These are phyloP conservation scores for Saksenaea oblongispora DNA, from an alignment of 371 early-diverging fungal species.

Conservation along the genomic window DNA sequence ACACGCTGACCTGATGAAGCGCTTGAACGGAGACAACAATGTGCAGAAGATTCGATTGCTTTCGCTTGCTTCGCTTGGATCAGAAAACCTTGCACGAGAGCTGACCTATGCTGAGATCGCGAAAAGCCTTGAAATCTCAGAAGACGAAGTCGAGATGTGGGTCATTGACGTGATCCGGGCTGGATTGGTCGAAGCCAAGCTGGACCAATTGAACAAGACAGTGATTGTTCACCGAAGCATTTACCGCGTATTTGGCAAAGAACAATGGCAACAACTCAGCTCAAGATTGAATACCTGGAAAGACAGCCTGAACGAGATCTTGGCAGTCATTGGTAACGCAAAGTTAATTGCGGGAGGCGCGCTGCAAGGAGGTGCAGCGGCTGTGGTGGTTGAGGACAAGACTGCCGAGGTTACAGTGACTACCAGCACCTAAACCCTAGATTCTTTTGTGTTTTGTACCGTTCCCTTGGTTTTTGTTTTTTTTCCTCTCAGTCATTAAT, in stretches of 20 bases:
- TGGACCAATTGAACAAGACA: conserved; percentile 86
- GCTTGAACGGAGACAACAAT: conserved; percentile 62
- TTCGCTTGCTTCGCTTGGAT: conserved; percentile 81
- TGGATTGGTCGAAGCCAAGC: conserved; percentile 91
- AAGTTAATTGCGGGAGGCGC: conserved; percentile 67
- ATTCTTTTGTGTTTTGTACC: conserved; percentile 1
- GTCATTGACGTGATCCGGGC: conserved; percentile 91
- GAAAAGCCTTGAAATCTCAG: conserved; percentile 70
- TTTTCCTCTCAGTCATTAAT: conserved; percentile 1
- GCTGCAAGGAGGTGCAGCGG: conserved; percentile 39
- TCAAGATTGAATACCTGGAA: conserved; percentile 79
- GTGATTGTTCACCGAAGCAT: conserved; percentile 79
- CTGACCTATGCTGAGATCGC: conserved; percentile 78
- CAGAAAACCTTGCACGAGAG: conserved; percentile 67
- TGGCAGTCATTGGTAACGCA: conserved; percentile 84
- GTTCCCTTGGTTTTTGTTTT: conserved; percentile 2
- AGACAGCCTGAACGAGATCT: conserved; percentile 73
- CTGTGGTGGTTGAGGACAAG: conserved; percentile 40
- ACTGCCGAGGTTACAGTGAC: conserved; percentile 21
- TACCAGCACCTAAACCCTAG: conserved; percentile 5
- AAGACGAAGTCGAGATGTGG: conserved; percentile 91
- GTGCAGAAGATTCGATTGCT: conserved; percentile 85
- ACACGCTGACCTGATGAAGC: conserved; percentile 51
- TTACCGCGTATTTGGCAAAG: conserved; percentile 80
- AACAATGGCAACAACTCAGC: conserved; percentile 81